A percentile compares a stretch with the other conserved stretches of the same genome.
Conservation (phyloP, 257 asterid species). For the Lantana camara region DNA sequence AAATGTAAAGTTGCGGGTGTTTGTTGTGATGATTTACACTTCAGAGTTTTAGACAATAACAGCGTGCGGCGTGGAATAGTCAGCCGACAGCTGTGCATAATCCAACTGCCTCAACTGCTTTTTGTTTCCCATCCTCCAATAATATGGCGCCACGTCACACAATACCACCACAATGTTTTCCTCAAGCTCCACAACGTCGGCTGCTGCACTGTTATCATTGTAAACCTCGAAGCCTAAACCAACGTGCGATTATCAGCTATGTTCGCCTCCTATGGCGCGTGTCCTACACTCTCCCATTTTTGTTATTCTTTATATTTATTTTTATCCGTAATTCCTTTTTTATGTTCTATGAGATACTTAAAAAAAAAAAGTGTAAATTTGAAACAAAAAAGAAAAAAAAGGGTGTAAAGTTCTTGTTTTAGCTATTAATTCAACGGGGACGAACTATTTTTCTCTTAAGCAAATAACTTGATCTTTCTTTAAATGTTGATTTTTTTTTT, state of each 20-base stretch:
- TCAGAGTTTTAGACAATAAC: background rate
- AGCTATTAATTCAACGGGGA: too few relatives aligned
- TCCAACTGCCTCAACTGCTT: constrained; percentile 53
- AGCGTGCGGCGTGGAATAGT: constrained; percentile 35
- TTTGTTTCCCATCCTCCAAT: background rate
- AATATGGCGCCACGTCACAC: background rate
- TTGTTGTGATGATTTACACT: background rate
- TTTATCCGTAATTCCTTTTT: too few relatives aligned
- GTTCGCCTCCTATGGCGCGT: background rate
- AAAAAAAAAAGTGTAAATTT: too few relatives aligned
- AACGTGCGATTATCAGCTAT: background rate
- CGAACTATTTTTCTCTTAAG: too few relatives aligned
- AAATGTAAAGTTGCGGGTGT: too few relatives aligned
- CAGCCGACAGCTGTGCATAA: constrained; percentile 41
- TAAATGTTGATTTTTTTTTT: too few relatives aligned
- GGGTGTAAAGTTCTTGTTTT: too few relatives aligned
- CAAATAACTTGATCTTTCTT: too few relatives aligned
- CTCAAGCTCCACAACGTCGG: background rate
- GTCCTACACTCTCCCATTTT: background rate
- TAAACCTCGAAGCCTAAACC: background rate
- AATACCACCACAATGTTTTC: background rate
- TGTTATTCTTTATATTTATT: too few relatives aligned
- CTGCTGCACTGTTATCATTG: background rate
- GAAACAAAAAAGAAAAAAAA: too few relatives aligned
- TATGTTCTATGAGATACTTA: too few relatives aligned